Evolutionary conservation across 208 protist species (phyloP), one percentile per base, ranked within the genome.

Genomic region (Porcisia hertigi): DNA sequence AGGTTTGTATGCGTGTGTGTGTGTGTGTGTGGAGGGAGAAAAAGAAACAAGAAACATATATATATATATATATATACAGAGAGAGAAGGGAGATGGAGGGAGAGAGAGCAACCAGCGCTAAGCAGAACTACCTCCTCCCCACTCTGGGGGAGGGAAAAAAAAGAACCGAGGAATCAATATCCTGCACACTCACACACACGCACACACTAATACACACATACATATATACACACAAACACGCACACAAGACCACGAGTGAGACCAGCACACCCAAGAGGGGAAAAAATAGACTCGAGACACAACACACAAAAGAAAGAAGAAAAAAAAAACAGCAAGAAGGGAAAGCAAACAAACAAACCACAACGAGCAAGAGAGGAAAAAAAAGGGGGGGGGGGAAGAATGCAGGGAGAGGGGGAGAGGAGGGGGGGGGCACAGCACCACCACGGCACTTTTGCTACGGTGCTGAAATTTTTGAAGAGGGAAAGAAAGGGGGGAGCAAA

Each of bases 401-500:
- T 18, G 62, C 9, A 39, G 23, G 3, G 23, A 23, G 62, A 41
- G 34, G 5, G 9, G 39, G 39, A 47, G 62, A 30, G 34, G 62
- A 14, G 43, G 43, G 41, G 23, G 43, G 43, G 41, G 23, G 12
- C n/a, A 65, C 23, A 41, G 20, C 23, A 71, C 11, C 41, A 41
- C 49, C 41, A 57, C 9, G 36, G 63, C 16, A 30, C 41, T 23
- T 9, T 52, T 67, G 2, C 63, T 67, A 34, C 39, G 41, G 63
- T 16, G 63, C 41, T 7, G 23, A 14, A 12, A 34, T 69, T 52
- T 73, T 70, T 58, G 14, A 81, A 20, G 62, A 67, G 34, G 14
- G 65, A 18, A 55, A 81, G 62, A 76, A 7, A 69, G 76, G 25
- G 75, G 64, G 54, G 36, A 52, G 65, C 30, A 30, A 30, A 30